Evolutionary conservation across 441 rosid genomes (phyloP).

Genomic region (Geranium incanum): DNA sequence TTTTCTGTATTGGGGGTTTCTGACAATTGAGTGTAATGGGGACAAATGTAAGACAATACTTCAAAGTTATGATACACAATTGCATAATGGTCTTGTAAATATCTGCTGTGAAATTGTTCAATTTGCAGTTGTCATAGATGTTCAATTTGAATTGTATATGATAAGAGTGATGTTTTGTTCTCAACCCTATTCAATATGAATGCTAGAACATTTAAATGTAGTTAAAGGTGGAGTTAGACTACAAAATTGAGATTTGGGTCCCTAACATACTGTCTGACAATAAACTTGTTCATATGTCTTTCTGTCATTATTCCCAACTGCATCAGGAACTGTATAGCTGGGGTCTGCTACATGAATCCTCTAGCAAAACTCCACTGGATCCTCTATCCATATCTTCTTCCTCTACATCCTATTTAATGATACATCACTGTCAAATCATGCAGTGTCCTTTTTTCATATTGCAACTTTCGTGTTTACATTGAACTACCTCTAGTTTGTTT

Average conservation of each 20-base stretch:
- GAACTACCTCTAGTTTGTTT: background rate
- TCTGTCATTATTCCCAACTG: background rate
- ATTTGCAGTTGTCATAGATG: background rate
- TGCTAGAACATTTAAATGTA: background rate
- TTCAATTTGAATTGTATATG: background rate
- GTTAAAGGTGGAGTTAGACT: background rate
- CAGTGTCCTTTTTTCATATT: background rate
- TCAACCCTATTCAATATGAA: background rate
- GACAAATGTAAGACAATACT: background rate
- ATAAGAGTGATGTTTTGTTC: background rate
- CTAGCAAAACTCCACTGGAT: background rate
- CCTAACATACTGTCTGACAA: background rate
- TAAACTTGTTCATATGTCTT: background rate
- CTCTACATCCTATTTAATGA: too few relatives aligned
- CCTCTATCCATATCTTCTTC: background rate
- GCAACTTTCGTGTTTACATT: background rate
- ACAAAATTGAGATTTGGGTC: background rate
- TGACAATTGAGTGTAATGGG: background rate
- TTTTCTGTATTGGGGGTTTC: background rate
- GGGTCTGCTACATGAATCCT: background rate
- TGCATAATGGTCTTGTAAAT: background rate
- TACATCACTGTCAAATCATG: background rate
- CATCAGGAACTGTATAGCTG: background rate
- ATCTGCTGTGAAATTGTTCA: background rate
- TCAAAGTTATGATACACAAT: background rate